Evolutionary conservation across 345 rosid species (phyloP), one percentile per base, ranked within the genome.

Genomic region (Capsella bursapastoris): DNA sequence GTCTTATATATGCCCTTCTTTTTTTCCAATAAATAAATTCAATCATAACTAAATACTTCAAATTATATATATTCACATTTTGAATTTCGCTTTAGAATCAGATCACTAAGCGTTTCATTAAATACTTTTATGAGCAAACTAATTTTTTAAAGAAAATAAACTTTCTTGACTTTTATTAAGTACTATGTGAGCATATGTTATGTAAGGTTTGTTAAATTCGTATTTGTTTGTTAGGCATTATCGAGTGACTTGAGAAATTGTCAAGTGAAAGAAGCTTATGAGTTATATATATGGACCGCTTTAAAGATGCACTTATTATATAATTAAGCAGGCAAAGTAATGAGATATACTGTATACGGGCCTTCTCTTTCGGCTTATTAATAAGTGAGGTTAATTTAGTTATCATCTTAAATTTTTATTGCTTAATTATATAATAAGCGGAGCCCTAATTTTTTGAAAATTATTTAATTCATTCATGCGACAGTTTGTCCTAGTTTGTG

Each of bases 1-100:
- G 80, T 70, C 60, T 76, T 53, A 38, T 18, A 18, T 18, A 18
- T 69, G 18, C 50, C 15, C 70, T 76, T n/a, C 13, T 4, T 53
- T 49, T 25, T 57, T 16, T 67, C 25, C n/a, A 45, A 6, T 15
- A 25, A 9, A 28, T 71, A 16, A 60, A 51, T 40, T 11, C 44
- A 15, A 9, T 40, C 25, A 4, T 29, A 63, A 72, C 31, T 28
- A 49, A 16, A 15, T 6, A 52, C 1, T 10, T 8, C 29, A 45
- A 32, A 34, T 22, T 41, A 64, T n/a, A 61, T 15, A 34, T 34
- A 41, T 68, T 29, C 27, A 18, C 43, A 53, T 64, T 11, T 28
- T 27, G 40, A 71, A 59, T 3, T 22, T 61, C 51, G 31, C 13
- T 58, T 48, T 22, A 25, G 22, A 58, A 22, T n/a, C 15, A 29